Base-by-base conservation (phyloP, 805 yeast species). In the Nakazawaea anatomiae region DNA sequence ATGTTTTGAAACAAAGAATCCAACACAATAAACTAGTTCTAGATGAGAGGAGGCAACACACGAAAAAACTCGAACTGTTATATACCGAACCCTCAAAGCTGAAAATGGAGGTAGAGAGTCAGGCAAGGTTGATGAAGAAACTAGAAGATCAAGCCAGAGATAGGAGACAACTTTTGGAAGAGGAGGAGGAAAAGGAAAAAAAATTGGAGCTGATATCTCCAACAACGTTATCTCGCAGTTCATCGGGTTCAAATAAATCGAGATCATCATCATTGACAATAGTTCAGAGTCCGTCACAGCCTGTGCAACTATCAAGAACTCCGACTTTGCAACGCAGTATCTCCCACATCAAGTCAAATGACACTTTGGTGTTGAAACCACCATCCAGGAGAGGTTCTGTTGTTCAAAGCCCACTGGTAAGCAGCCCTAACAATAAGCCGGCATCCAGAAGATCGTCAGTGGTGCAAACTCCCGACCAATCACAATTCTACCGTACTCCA, bases 121-220 rank as follows among this genome's bases (percentile, higher is more conserved):
- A 62, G 42, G 56, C 63, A 3, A 59, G 47, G 43, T 39, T 58
- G 31, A 60, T 63, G 45, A 57, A 57, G 36, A 57, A 60, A 35
- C 25, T 59, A 3, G 54, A 52, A 18, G 63, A 59, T 18, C 53
- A 55, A 8, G 66, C 65, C 5, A 61, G 55, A 44, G 67, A 60
- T 36, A 60, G 58, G 1, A 52, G 64, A 29, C 64, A 62, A 42
- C 58, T 57, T 2, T 62, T 55, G 47, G 62, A 58, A n/a, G 43
- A 38, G 18, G 61, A 57, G 6, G 42, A 27, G 14, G 39, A 28
- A 6, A 54, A 54, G 8, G 35, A 32, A 32, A 32, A 32, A 11
- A 32, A 32, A 32, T 32, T 11, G 11, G 35, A 11, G 36, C 25
- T 18, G 7, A 9, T 36, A 38, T 46, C 53, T 14, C 44, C 53